phyloP scores from a whole-genome alignment of 768 basidiomycete species.

The Postia placenta region DNA sequence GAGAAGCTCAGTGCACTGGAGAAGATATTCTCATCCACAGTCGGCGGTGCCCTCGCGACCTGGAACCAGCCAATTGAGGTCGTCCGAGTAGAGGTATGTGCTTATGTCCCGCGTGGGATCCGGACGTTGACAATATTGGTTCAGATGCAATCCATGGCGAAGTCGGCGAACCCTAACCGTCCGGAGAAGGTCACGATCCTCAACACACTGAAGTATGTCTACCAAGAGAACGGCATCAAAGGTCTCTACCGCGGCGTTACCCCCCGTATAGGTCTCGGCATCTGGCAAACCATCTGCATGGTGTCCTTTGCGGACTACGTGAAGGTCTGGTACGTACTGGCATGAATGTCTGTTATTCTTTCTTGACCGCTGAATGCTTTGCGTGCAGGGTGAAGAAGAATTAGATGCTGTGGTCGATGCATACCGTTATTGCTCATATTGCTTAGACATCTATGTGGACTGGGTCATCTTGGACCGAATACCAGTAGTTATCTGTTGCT shows the following conservation, averaged over 20 bases:
- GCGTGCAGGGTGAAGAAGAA: conserved; percentile 8
- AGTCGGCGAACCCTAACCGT: conserved; percentile 64
- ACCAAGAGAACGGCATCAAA: conserved; percentile 93
- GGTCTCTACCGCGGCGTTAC: conserved; percentile 97
- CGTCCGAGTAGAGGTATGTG: conserved; percentile 85
- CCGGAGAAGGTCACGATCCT: conserved; percentile 89
- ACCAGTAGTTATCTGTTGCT: conserved; percentile 2
- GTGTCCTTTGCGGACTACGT: conserved; percentile 97
- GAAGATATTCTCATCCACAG: conserved; percentile 81
- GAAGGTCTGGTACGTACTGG: conserved; percentile 59
- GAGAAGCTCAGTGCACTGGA: conserved; percentile 73
- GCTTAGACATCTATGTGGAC: background rate
- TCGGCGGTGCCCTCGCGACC: conserved; percentile 93
- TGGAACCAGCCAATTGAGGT: conserved; percentile 99
- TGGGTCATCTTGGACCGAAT: background rate
- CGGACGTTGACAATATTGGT: background rate
- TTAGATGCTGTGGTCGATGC: conserved; percentile 5
- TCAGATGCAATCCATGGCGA: conserved; percentile 99
- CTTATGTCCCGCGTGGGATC: background rate
- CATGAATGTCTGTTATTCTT: background rate
- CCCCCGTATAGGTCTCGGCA: conserved; percentile 90
- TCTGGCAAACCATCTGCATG: conserved; percentile 99
- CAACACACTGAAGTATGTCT: conserved; percentile 91
- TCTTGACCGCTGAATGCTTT: background rate
- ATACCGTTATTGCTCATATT: background rate